Evolutionary conservation across 148 eudicot genomes (phyloP).

Genomic region (Heliamphora exappendiculata): DNA sequence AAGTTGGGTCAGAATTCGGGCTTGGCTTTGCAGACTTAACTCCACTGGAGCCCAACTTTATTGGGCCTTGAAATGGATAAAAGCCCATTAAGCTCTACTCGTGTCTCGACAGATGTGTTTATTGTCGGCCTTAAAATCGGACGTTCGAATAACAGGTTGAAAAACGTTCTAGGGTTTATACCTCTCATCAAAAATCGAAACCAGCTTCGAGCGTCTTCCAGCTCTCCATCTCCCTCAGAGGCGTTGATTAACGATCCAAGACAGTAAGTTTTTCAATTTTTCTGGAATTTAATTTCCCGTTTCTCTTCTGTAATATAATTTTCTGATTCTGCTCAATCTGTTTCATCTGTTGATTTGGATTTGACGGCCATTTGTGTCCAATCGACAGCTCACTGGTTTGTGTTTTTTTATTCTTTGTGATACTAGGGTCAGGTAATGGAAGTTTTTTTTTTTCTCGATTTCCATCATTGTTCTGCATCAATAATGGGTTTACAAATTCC

Average conservation of each 20-base stretch:
- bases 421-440: not conserved
- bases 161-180: conserved; percentile 11
- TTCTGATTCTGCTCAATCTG: not conserved
- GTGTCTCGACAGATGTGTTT: too few relatives aligned
- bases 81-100: not conserved
- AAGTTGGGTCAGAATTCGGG: not conserved
- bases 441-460: not conserved
- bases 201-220: not conserved
- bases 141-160: not conserved
- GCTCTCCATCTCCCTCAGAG: not conserved
- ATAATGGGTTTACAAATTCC: not conserved
- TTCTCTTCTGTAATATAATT: not conserved
- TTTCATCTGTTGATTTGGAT: not conserved
- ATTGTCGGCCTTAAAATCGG: not conserved
- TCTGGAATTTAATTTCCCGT: not conserved
- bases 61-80: not conserved
- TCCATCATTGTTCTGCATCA: not conserved
- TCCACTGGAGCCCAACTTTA: not conserved
- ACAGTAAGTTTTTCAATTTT: not conserved
- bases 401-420: not conserved
- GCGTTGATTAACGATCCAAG: not conserved
- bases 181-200: not conserved
- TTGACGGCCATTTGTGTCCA: not conserved
- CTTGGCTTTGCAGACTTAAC: too few relatives aligned
- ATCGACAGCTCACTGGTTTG: not conserved